A percentile compares a stretch with the other conserved stretches of the same genome.
Evolutionary conservation across 2,329 filamentous ascomycete species (phyloP).

Genomic region (Hirsutella minnesotensis): DNA sequence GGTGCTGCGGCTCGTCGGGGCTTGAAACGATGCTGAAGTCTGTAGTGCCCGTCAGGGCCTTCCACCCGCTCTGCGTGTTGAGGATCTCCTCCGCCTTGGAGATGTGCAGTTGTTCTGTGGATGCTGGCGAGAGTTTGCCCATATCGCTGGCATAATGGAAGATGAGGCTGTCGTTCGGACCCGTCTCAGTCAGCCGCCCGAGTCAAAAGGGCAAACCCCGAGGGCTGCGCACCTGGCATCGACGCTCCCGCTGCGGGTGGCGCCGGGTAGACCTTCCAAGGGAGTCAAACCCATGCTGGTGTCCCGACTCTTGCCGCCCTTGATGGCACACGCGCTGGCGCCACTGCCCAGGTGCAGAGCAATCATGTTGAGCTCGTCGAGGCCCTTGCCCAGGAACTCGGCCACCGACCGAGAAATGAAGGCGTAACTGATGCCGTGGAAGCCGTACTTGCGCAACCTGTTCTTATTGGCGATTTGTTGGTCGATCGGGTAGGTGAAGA

Average conservation of each 20-base stretch:
- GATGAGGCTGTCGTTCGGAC: conserved; percentile 58
- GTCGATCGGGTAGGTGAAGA: conserved; percentile 73
- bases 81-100: conserved; percentile 72
- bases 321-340: conserved; percentile 70
- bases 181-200: background rate
- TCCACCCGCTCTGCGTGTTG: conserved; percentile 81
- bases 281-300: conserved; percentile 86
- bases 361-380: conserved; percentile 56
- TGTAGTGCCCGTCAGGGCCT: conserved; percentile 70
- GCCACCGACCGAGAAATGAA: conserved; percentile 66
- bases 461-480: conserved; percentile 60
- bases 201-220: background rate
- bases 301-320: conserved; percentile 51
- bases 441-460: conserved; percentile 76
- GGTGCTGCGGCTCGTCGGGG: conserved; percentile 39
- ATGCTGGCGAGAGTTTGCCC: conserved; percentile 59
- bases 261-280: conserved; percentile 74
- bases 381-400: conserved; percentile 48
- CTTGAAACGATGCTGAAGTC: conserved; percentile 63
- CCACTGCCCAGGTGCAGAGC: conserved; percentile 78
- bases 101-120: conserved; percentile 72
- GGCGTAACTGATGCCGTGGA: conserved; percentile 79
- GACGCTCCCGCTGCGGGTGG: conserved; percentile 71
- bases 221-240: conserved; percentile 55
- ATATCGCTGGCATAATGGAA: conserved; percentile 85